Evolutionary conservation across 192 early-diverging fungal species (phyloP).

Genomic region (Coemansia sp.): DNA sequence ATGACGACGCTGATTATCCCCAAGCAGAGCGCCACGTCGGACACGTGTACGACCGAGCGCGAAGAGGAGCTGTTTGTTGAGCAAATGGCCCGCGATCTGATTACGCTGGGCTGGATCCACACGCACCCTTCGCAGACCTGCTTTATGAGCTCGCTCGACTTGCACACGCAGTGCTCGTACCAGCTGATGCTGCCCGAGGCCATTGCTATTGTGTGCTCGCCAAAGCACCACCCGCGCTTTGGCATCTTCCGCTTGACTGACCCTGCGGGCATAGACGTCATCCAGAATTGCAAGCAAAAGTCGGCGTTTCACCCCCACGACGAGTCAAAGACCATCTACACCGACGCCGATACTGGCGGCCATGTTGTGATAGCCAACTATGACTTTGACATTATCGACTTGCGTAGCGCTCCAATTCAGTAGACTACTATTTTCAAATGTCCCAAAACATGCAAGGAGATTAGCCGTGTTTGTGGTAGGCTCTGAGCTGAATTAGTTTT

Average conservation of each 20-base stretch:
- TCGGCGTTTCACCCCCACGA: constrained; percentile 80
- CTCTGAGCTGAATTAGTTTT: neutral
- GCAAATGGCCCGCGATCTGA: constrained; percentile 68
- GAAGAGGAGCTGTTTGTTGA: constrained; percentile 83
- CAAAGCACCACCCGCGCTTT: constrained; percentile 64
- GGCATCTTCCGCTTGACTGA: constrained; percentile 88
- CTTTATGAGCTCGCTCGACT: constrained; percentile 89
- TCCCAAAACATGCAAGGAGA: neutral
- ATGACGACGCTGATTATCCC: constrained; percentile 83
- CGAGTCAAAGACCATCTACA: constrained; percentile 36
- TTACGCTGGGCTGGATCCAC: constrained; percentile 91
- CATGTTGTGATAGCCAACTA: constrained; percentile 45
- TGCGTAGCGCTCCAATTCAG: constrained; percentile 21
- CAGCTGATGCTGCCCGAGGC: constrained; percentile 90
- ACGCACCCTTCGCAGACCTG: constrained; percentile 93
- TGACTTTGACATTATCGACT: constrained; percentile 52
- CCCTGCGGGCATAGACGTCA: constrained; percentile 76
- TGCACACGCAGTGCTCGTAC: constrained; percentile 90
- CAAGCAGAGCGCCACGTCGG: constrained; percentile 84
- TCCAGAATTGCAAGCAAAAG: constrained; percentile 68
- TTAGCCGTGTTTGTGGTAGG: neutral
- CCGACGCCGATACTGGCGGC: constrained; percentile 39
- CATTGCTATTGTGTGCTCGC: constrained; percentile 87
- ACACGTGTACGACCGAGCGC: constrained; percentile 77
- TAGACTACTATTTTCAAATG: constrained; percentile 4